A percentile compares a stretch with the other conserved stretches of the same genome.
Evolutionary conservation across 2,329 filamentous ascomycete species (phyloP).

Genomic region (Beauveria sp.): DNA sequence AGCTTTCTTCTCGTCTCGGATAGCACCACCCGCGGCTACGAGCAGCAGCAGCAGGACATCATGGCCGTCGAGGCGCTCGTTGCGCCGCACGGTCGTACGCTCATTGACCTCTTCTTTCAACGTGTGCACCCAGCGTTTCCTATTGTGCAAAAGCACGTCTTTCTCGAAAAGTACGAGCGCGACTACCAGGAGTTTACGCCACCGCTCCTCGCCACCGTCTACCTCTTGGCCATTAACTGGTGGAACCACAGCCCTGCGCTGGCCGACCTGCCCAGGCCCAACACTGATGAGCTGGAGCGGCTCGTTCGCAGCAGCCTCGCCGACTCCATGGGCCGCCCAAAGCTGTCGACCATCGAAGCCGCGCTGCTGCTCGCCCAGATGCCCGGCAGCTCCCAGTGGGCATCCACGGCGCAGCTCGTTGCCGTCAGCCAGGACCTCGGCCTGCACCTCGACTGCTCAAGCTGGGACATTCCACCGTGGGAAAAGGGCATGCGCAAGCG

Average conservation of each 20-base stretch:
- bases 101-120: constrained; percentile 76
- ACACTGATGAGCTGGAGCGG: constrained; percentile 65
- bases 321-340: constrained; percentile 73
- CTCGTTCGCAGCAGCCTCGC: constrained; percentile 66
- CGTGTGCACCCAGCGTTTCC: constrained; percentile 76
- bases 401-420: constrained; percentile 78
- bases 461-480: constrained; percentile 84
- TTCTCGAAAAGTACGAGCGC: constrained; percentile 68
- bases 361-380: constrained; percentile 68
- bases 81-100: constrained; percentile 63
- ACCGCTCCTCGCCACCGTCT: constrained; percentile 69
- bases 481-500: constrained; percentile 78
- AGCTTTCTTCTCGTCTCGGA: constrained; percentile 78
- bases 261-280: constrained; percentile 55
- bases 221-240: constrained; percentile 82
- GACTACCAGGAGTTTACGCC: constrained; percentile 69
- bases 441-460: constrained; percentile 77
- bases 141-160: constrained; percentile 73
- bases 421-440: constrained; percentile 83
- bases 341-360: constrained; percentile 73
- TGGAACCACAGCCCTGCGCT: constrained; percentile 69
- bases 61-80: constrained; percentile 71
- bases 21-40: constrained; percentile 61
- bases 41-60: constrained; percentile 60
- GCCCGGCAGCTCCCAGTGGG: constrained; percentile 73